Evolutionary conservation across 768 basidiomycete genomes (phyloP), one percentile per base, ranked within the genome.

Genomic region (Boletellus sp.): DNA sequence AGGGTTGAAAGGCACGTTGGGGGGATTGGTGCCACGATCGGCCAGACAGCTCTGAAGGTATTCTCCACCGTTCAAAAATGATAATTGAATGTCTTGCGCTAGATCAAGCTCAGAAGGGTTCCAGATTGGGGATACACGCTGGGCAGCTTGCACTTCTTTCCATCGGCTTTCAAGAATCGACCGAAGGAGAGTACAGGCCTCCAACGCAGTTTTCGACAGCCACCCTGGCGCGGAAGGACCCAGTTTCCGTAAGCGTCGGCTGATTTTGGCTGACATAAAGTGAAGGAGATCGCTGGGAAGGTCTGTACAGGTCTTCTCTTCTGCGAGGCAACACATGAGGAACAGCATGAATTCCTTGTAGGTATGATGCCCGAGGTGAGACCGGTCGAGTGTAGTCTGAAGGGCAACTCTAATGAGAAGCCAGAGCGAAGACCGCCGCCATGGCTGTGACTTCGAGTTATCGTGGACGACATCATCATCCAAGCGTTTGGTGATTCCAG

Each of bases 391-490:
- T n/a, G n/a, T n/a, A n/a, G n/a, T n/a, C n/a, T n/a, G n/a, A n/a
- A n/a, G 41, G 40, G 13, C 23, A 6, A 41, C 7, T 16, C 16
- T 41, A 6, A 41, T 41, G 6, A 41, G 40, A 24, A 72, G 61
- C 72, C 72, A 74, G 7, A 72, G 50, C 5, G 70, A 52, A 0
- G 68, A 71, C n/a, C 73, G 53, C 20, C 70, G 57, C 70, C 72
- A 72, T 17, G 68, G 70, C 3, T 46, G 33, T 2, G 16, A 13
- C 0, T 55, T 42, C 3, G 9, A 23, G 6, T 50, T n/a, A 0
- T 46, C 64, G 8, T 62, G 13, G 13, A 42, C 4, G 19, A 43
- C 17, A 5, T 45, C 43, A 12, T 42, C 40, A 17, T n/a, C 40
- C 15, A 42, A 6, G 11, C 40, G 40, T 42, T 28, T 42, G 40